Conservation (phyloP, 345 rosid genomes). For the Stellera chamaejasme region DNA sequence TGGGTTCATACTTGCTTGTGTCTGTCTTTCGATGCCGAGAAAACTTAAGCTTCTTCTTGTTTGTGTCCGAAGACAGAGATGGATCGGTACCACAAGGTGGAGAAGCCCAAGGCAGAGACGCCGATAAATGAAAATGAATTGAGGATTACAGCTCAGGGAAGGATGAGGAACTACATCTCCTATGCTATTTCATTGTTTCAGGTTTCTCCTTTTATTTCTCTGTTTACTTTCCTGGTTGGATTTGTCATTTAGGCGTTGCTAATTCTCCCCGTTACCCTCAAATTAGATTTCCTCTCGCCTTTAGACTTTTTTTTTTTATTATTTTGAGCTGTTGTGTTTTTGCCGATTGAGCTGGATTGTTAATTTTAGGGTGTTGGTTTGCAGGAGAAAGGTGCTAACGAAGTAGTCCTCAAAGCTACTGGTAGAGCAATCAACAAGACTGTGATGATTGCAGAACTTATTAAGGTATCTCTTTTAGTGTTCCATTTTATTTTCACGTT, state of each 20-base stretch:
- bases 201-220: slow-evolving; percentile 9
- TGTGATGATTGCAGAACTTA: slow-evolving; percentile 37
- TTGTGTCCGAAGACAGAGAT: slow-evolving; percentile 13
- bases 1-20: background rate
- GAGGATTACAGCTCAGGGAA: slow-evolving; percentile 42
- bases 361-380: background rate
- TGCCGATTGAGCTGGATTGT: background rate
- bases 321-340: background rate
- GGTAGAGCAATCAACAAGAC: slow-evolving; percentile 56
- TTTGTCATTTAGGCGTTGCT: no score
- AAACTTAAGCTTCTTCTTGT: slow-evolving; percentile 1
- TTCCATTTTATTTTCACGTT: background rate
- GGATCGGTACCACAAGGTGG: slow-evolving; percentile 50
- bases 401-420: slow-evolving; percentile 40
- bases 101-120: slow-evolving; percentile 37
- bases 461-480: slow-evolving; percentile 26
- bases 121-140: slow-evolving; percentile 43
- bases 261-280: no score
- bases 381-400: slow-evolving; percentile 34
- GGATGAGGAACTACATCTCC: slow-evolving; percentile 41
- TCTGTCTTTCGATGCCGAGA: slow-evolving; percentile 1
- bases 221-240: background rate
- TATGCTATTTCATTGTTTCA: slow-evolving; percentile 42
- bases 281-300: no score
- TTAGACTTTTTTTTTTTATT: background rate